Evolutionary conservation across 1,139 yeast species (phyloP), one percentile per base, ranked within the genome.

Genomic region (Yamadazyma atmosphaerica): DNA sequence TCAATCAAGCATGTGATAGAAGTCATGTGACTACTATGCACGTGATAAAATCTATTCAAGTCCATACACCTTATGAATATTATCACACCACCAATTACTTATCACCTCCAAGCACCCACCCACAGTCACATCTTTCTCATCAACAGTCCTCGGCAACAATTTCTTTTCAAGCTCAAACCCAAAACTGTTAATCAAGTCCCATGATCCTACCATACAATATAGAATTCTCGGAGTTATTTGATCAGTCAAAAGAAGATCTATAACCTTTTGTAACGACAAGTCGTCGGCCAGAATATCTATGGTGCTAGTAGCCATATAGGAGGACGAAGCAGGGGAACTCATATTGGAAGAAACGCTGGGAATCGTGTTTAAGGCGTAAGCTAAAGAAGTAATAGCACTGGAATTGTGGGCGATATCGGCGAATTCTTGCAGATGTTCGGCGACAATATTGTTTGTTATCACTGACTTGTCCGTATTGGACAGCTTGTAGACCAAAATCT

Each of bases 171-270:
- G 28, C 13, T 42, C 35, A 31, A 56, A 52, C n/a, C 47, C 45
- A 36, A 47, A 51, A 22, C 35, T 54, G 45, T 60, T 61, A 9
- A 46, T 35, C 15, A 67, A 43, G 39, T 65, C 68, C 69, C 70
- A 66, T 24, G 63, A 33, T 3, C 68, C 72, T 27, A 65, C 40
- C 15, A 55, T 46, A 13, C 66, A 56, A 40, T 68, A 64, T 8
- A 66, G 36, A 2, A 63, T 56, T 34, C 69, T 46, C 9, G 55
- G 56, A 3, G 68, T 51, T 3, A 65, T 49, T 14, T 46, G 45
- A 1, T 59, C 63, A 2, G 46, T 40, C n/a, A 43, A 32, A 1
- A 59, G 45, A 15, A 52, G 40, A 2, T 45, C 42, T 3, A 56
- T 44, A 14, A 61, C 34, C 7, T 43, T 52, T 3, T 11, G 15